A percentile compares a stretch with the other conserved stretches of the same genome.
phyloP scores from a whole-genome alignment of 2,329 filamentous ascomycete genomes.

The Penicillium sp. region DNA sequence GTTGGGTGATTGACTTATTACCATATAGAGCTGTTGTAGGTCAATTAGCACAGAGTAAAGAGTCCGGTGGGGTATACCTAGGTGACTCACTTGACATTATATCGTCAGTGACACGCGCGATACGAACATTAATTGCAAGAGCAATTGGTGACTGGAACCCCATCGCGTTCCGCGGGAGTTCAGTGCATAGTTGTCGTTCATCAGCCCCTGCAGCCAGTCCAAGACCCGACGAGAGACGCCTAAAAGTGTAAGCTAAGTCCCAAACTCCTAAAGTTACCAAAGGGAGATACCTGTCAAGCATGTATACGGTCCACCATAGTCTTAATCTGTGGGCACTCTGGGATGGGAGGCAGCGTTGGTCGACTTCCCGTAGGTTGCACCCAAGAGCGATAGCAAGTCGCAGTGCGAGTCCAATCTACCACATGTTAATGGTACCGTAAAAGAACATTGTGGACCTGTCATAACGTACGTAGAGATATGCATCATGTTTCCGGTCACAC shows the following conservation, averaged over 20 bases:
- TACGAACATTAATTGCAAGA: constrained; percentile 21
- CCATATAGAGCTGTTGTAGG: constrained; percentile 18
- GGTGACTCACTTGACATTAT: constrained; percentile 21
- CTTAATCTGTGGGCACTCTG: constrained; percentile 22
- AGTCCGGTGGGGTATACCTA: not conserved
- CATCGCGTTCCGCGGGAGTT: constrained; percentile 15
- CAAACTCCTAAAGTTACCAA: rapidly evolving
- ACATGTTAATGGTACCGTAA: not conserved
- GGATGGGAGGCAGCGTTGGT: constrained; percentile 23
- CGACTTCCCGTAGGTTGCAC: constrained; percentile 15
- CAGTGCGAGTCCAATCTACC: constrained; percentile 20
- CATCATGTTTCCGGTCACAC: constrained; percentile 25
- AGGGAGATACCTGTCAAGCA: constrained; percentile 21
- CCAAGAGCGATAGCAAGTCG: constrained; percentile 23
- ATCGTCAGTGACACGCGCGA: constrained; percentile 24
- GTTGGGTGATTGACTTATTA: constrained; percentile 20
- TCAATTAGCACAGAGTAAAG: not conserved
- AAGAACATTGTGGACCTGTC: no score
- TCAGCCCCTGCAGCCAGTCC: constrained; percentile 22
- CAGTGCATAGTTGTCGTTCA: constrained; percentile 19
- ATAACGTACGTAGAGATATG: constrained; percentile 20
- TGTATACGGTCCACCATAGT: constrained; percentile 29
- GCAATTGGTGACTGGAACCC: constrained; percentile 23
- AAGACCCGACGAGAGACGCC: constrained; percentile 21
- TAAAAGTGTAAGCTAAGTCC: constrained; percentile 1